phyloP scores from a whole-genome alignment of 306 rosid species.

The Hippophae rhamnoides region DNA sequence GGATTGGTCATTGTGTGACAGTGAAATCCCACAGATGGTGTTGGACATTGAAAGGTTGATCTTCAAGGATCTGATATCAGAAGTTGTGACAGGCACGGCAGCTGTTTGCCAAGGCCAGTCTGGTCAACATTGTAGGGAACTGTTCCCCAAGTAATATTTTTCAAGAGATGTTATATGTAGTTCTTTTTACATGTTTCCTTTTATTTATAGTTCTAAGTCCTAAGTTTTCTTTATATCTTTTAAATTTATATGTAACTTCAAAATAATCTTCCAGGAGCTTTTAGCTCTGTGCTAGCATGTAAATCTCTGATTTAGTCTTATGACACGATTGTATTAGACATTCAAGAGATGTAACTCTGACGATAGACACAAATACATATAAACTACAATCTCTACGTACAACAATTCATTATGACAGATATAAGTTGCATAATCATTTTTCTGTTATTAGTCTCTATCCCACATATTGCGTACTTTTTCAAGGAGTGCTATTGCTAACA shows the following conservation, averaged over 20 bases:
- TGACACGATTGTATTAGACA: constrained; percentile 5
- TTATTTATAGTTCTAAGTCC: constrained; percentile 4
- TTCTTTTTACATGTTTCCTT: constrained; percentile 5
- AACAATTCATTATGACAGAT: no score
- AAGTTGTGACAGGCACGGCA: constrained; percentile 41
- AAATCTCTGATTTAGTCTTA: constrained; percentile 13
- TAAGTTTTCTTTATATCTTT: neutral
- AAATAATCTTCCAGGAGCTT: constrained; percentile 11
- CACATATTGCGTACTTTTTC: no score
- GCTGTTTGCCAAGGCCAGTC: constrained; percentile 20
- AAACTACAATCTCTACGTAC: neutral
- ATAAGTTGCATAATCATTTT: no score
- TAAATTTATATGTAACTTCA: constrained; percentile 10
- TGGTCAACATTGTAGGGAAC: constrained; percentile 39
- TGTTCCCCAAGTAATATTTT: constrained; percentile 32
- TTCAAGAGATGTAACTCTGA: constrained; percentile 16
- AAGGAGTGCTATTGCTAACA: no score
- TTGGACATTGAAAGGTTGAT: constrained; percentile 79
- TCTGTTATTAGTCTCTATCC: no score
- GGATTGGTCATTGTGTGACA: constrained; percentile 23
- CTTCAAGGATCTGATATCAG: constrained; percentile 78
- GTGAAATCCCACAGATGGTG: constrained; percentile 49
- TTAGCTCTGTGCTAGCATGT: constrained; percentile 22
- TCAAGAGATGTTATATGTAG: constrained; percentile 6
- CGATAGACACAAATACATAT: constrained; percentile 4